Evolutionary conservation across 192 early-diverging fungal genomes (phyloP).

Genomic region (Coemansia sp.): DNA sequence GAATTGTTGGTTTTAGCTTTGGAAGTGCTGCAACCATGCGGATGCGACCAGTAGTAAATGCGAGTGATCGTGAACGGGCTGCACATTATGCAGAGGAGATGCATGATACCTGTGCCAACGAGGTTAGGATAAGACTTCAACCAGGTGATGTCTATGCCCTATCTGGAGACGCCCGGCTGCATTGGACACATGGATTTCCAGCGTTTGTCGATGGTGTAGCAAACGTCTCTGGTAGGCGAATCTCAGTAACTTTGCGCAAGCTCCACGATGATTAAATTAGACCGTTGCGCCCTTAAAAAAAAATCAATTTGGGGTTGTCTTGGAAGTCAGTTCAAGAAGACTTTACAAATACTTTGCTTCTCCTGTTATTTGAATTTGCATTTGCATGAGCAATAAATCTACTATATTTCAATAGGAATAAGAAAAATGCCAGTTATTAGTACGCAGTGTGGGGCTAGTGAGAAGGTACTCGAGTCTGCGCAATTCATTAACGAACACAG

Average conservation of each 20-base stretch:
- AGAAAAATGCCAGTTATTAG: conserved; percentile 22
- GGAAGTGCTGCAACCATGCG: conserved; percentile 46
- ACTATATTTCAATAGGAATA: too few species aligned
- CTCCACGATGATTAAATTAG: conserved; percentile 7
- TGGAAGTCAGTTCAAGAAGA: too few species aligned
- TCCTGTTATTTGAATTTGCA: not conserved
- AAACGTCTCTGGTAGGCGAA: conserved; percentile 15
- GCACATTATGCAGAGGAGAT: conserved; percentile 13
- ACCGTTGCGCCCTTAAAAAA: conserved; percentile 2
- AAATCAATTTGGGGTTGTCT: not conserved
- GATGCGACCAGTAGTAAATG: conserved; percentile 11
- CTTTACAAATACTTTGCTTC: not conserved
- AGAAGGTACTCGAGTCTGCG: conserved; percentile 41
- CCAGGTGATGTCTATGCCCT: conserved; percentile 54
- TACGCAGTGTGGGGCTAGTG: not conserved
- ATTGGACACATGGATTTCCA: conserved; percentile 58
- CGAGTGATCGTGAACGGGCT: conserved; percentile 4
- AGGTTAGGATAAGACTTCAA: conserved; percentile 23
- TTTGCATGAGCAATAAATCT: conserved; percentile 1
- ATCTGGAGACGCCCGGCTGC: conserved; percentile 51
- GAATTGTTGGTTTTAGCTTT: conserved; percentile 52
- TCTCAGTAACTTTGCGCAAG: conserved; percentile 42
- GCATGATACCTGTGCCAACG: not conserved
- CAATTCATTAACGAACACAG: conserved; percentile 53
- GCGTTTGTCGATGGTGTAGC: conserved; percentile 11